These are phyloP conservation scores for Pleurotus citrinopileatus DNA, from an alignment of 768 basidiomycete genomes.

Conservation along the genomic window DNA sequence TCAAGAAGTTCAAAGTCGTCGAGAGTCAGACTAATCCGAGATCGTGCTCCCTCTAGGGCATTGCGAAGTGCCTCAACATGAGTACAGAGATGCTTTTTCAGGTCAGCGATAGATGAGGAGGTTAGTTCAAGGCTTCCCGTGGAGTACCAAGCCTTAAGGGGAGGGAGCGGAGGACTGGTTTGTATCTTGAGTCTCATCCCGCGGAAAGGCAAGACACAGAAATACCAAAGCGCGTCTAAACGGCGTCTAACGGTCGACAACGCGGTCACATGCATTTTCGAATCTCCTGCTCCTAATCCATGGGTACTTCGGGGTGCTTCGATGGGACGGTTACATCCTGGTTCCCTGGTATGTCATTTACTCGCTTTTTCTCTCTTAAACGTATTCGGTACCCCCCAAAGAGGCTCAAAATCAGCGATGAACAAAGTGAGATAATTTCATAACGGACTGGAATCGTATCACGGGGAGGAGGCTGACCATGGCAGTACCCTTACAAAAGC, in stretches of 20 bases:
- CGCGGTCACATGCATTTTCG: neutral
- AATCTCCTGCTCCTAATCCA: no score
- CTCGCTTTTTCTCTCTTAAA: no score
- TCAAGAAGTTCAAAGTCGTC: conserved; percentile 50
- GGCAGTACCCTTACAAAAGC: neutral
- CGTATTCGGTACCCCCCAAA: no score
- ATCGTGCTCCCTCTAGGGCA: conserved; percentile 15
- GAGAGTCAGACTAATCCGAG: conserved; percentile 30
- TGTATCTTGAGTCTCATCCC: conserved; percentile 53
- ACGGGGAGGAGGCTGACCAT: neutral
- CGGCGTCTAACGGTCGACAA: no score
- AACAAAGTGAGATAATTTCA: no score
- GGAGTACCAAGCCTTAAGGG: conserved; percentile 51
- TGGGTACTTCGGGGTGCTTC: no score
- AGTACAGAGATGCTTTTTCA: conserved; percentile 36
- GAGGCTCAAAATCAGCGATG: no score
- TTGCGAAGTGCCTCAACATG: conserved; percentile 29
- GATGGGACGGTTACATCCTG: no score
- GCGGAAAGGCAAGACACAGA: no score
- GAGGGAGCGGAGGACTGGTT: conserved; percentile 43
- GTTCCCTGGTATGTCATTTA: no score
- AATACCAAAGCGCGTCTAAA: neutral
- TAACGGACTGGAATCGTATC: no score
- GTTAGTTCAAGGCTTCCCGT: conserved; percentile 16
- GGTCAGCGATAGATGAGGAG: conserved; percentile 29